Percentiles rank a stretch among this genome's conserved stretches.
These are phyloP conservation scores for Scheffersomyces cryptocercus DNA, from an alignment of 1,139 yeast genomes.

Conservation along the genomic window DNA sequence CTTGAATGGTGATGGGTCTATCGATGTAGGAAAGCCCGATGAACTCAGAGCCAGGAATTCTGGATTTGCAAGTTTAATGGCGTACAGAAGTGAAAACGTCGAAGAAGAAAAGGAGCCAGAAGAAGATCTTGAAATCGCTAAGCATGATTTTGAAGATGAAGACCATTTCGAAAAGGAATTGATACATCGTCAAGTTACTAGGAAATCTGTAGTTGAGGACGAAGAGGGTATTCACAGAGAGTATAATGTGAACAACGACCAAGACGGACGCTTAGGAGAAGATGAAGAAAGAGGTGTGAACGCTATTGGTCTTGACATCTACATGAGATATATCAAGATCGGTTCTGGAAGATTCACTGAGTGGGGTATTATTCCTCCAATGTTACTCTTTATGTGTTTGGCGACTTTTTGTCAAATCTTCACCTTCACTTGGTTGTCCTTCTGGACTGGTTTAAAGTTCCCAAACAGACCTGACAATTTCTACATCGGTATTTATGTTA, in stretches of 20 bases:
- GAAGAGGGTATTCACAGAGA: constrained; percentile 16
- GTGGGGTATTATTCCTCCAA: constrained; percentile 14
- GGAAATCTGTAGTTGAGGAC: constrained; percentile 6
- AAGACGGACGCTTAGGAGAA: constrained; percentile 13
- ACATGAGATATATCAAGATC: constrained; percentile 14
- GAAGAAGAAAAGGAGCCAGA: constrained; percentile 11
- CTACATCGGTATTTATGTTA: constrained; percentile 32
- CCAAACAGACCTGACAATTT: constrained; percentile 21
- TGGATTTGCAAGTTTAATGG: constrained; percentile 15
- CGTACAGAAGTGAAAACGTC: constrained; percentile 15
- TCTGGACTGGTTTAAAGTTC: constrained; percentile 35
- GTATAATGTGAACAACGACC: constrained; percentile 1
- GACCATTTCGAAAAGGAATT: constrained; percentile 15
- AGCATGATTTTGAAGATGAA: constrained; percentile 7
- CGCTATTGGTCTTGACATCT: constrained; percentile 14
- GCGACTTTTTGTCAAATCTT: constrained; percentile 38
- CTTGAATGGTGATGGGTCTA: constrained; percentile 17
- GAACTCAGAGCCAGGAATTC: constrained; percentile 11
- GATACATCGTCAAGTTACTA: constrained; percentile 23
- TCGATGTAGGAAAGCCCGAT: constrained; percentile 12
- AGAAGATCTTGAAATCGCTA: constrained; percentile 16
- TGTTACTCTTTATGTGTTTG: constrained; percentile 2
- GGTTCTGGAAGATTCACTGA: constrained; percentile 22
- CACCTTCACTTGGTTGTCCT: constrained; percentile 44
- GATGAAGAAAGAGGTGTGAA: constrained; percentile 22